Base-by-base conservation (phyloP, 768 basidiomycete species). In the Macrocybe gigantea region DNA sequence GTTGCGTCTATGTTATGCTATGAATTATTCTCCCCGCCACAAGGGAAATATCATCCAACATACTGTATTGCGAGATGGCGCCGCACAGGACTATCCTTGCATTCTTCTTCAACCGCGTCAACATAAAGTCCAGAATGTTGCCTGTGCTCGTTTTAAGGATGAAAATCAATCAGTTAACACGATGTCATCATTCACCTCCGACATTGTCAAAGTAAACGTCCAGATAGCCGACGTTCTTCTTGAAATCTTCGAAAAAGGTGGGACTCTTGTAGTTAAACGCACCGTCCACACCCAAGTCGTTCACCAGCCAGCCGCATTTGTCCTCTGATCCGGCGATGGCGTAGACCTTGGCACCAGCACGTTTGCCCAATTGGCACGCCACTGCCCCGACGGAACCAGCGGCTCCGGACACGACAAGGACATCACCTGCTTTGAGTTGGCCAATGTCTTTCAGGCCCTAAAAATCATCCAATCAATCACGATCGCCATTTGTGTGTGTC, bases 141-240 rank as follows among this genome's bases (percentile, higher is more conserved):
- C 87, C 86, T 61, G 71, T 60, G 49, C 66, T 69, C 47, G 47
- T 45, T 11, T 29, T 31, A 22, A 33, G 14, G 6, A n/a, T 6
- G 41, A 31, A 15, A 14, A 29, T 15, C 2, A 14, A 15, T 29
- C 22, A 22, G 9, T 22, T 15, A 13, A 13, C 41, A 41, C 15
- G 13, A 41, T 29, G 41, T 10, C 37, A 33, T 41, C 38, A 49
- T 63, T 49, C 49, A 62, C 82, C 82, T 22, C 81, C 83, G 44
- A 90, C 87, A 50, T 90, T 89, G 61, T 92, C 89, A 56, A 93
- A 93, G 63, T 72, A 91, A 1, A 87, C 85, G 54, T 94, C 88
- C n/a, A 92, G 54, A 55, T 82, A 88, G 2, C 88, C 88, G 40
- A 88, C 75, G 22, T 22, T 22, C 37, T 74, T 66, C 65, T 83